These are phyloP conservation scores for Phytophthora megakarya DNA, from an alignment of 352 stramenopile genomes.

Conservation along the genomic window DNA sequence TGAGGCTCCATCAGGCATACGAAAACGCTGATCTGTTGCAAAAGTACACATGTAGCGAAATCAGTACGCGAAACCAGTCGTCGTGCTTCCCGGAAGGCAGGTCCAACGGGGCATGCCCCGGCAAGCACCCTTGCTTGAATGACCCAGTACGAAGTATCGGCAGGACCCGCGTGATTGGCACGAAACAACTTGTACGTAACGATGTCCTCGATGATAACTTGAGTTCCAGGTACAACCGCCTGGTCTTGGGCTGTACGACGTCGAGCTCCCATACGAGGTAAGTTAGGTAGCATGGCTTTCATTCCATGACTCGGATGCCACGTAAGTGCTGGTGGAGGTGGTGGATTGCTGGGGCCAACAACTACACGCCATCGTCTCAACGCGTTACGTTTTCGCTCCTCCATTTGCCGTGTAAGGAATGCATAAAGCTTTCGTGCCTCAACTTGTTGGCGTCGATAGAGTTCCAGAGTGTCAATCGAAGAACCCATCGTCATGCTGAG, in stretches of 20 bases:
- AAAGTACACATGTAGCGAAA: constrained; percentile 60
- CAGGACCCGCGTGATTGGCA: constrained; percentile 63
- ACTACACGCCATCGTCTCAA: constrained; percentile 40
- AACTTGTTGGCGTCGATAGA: constrained; percentile 48
- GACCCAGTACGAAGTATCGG: constrained; percentile 76
- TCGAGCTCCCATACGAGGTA: constrained; percentile 45
- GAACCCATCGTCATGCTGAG: constrained; percentile 18
- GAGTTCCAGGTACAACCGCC: constrained; percentile 35
- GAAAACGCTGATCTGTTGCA: constrained; percentile 72
- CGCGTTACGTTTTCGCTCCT: constrained; percentile 29
- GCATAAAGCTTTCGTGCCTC: constrained; percentile 51
- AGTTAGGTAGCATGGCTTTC: constrained; percentile 48
- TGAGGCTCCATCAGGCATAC: constrained; percentile 54
- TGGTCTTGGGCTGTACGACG: constrained; percentile 27
- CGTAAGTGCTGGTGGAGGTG: constrained; percentile 19
- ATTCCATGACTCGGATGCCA: constrained; percentile 82
- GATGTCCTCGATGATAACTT: constrained; percentile 62
- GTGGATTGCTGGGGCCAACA: constrained; percentile 23
- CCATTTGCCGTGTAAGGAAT: constrained; percentile 44
- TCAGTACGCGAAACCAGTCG: constrained; percentile 55
- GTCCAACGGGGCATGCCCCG: constrained; percentile 57
- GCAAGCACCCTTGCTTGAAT: constrained; percentile 59
- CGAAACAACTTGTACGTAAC: constrained; percentile 68
- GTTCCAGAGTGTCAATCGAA: constrained; percentile 48
- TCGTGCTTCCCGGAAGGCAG: constrained; percentile 49